These are phyloP conservation scores for Eucalyptus tenuipes DNA, from an alignment of 345 rosid genomes.

Conservation along the genomic window DNA sequence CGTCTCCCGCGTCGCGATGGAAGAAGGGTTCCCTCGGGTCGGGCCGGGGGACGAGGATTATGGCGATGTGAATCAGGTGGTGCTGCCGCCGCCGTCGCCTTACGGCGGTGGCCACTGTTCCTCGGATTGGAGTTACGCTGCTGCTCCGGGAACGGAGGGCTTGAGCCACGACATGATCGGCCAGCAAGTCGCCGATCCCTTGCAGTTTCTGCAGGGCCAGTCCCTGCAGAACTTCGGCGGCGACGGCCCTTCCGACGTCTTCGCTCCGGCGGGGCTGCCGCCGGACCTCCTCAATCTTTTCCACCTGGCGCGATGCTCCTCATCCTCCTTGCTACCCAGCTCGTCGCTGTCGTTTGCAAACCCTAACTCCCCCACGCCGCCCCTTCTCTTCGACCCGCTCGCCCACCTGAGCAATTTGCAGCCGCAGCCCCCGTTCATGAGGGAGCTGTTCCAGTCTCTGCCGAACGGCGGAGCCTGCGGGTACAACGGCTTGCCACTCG, in stretches of 20 bases:
- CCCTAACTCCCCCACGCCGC: not conserved
- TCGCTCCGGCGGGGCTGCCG: not conserved
- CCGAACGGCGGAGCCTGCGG: not conserved
- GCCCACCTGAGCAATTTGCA: not conserved
- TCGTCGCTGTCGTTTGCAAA: not conserved
- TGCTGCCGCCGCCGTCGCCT: not conserved
- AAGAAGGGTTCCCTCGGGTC: not conserved
- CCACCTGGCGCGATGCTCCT: constrained; percentile 1
- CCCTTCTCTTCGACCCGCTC: not conserved
- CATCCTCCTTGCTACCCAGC: not conserved
- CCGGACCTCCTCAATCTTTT: constrained; percentile 67
- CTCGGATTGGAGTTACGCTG: not conserved
- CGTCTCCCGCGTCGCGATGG: not conserved
- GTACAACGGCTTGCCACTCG: not conserved
- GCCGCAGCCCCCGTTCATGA: not conserved
- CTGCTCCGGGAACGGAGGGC: not conserved
- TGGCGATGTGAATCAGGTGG: not conserved
- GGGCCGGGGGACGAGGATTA: not conserved
- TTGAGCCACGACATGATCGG: not conserved
- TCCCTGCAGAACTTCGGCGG: not conserved
- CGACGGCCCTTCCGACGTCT: not conserved
- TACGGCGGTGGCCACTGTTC: not conserved
- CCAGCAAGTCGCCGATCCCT: not conserved
- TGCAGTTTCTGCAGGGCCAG: not conserved
- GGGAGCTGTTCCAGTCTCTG: constrained; percentile 5